Evolutionary conservation across 108 stramenopile genomes (phyloP), one percentile per base, ranked within the genome.

Genomic region (Schizochytrium sp.): DNA sequence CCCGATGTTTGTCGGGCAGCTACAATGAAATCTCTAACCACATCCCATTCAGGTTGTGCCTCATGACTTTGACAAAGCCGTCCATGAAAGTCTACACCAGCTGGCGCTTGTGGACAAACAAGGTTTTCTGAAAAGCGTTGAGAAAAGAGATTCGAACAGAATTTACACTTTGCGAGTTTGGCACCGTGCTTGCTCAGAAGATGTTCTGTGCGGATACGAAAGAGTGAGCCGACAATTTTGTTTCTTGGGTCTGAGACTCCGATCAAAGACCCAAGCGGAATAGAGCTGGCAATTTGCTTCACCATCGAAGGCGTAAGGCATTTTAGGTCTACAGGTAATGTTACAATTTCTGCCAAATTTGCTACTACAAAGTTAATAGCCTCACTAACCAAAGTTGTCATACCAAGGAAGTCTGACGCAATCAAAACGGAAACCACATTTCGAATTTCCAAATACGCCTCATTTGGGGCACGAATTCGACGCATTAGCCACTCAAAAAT

Each of bases 401-500:
- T 94, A 46, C 92, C 91, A 59, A 94, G 61, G 57, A 94, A 94
- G n/a, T 94, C 94, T 49, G 91, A 90, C 4, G 91, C 90, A 15
- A 94, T 94, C n/a, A 94, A 91, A 38, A 94, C 92, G 3, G 92
- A 93, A 46, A 93, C 87, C 42, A 88, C 91, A 4, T 44, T 61
- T 15, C 47, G 15, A 17, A 87, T 87, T 55, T 94, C 93, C 4
- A 90, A 58, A 47, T 17, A 15, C 13, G 88, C 59, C 19, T 88
- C 72, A 15, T 12, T 3, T 40, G 88, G 72, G 58, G 58, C 41
- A 72, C 93, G 93, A 4, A 94, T 93, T 61, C 92, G 93, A 47
- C 61, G 58, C 58, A 94, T 92, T 15, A 94, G 91, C 56, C 42
- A 93, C 90, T 94, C 94, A 47, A 94, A 94, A 61, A 94, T 93